Base-by-base conservation (phyloP, 495 filamentous ascomycete species). In the Delitschia confertaspora region DNA sequence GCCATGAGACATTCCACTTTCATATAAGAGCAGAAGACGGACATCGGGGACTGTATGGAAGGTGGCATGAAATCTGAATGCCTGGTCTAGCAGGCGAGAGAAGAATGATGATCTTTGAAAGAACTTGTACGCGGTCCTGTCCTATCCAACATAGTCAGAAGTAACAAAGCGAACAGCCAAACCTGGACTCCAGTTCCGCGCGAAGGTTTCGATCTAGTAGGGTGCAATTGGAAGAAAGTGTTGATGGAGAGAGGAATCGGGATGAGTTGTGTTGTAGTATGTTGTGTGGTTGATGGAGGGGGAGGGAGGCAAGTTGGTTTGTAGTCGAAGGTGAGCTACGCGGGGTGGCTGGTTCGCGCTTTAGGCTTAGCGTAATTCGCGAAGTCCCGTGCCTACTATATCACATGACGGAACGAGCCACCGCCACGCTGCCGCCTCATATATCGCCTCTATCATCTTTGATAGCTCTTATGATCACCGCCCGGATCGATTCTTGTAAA, bases 11-110 rank as follows among this genome's bases (percentile, higher is more conserved):
- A 74, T 78, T 75, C 75, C 73, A 72, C 69, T n/a, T 58, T 68
- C n/a, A n/a, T 30, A 19, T 38, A 58, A 38, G 48, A 31, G 34
- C 50, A 69, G 73, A 79, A 76, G 75, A 78, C 63, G 58, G 60
- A 65, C 60, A 60, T 72, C 76, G 78, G 77, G 71, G 66, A 65
- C 79, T 82, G 69, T 81, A 52, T 67, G 64, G 76, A 71, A 69
- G 78, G 79, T 72, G 78, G 49, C 56, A 63, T 78, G 79, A 74
- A 67, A 64, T 6, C 62, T 65, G 54, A 51, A 53, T 58, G 14
- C 35, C 59, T 51, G 41, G 45, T 45, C 38, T 54, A 59, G 39
- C 41, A 47, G 49, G 56, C 60, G 65, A 67, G 60, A 65, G 65
- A 71, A 58, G 47, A 45, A 18, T 33, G 44, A 30, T 36, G 34